Base-by-base conservation (phyloP, 352 stramenopile genomes). In the Phytopythium boreale region DNA sequence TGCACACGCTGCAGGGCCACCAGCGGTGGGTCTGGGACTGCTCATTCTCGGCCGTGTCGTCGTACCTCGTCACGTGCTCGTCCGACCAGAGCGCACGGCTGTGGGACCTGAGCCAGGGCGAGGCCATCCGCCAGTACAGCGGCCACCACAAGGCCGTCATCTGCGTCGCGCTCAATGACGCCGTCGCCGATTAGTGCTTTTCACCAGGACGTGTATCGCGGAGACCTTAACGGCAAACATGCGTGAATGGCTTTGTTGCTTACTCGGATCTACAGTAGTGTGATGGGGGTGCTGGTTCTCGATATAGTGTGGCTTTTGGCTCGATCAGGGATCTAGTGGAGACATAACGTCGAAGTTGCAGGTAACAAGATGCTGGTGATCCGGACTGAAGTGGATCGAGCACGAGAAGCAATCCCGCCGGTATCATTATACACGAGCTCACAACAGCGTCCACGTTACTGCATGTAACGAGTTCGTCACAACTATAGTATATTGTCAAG, bases 1-100 rank as follows among this genome's bases (percentile, higher is more conserved):
- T 93, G 55, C 82, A 94, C 67, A 95, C 87, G 58, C 71, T 95
- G 44, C 82, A 93, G 62, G 82, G 89, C 24, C 94, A 98, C 70
- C 88, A 96, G 63, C 93, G 96, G 62, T 99, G 97, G 97, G 97
- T 99, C 14, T 99, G 97, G 96, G 97, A 99, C 79, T 97, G 93
- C 57, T 93, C 92, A 7, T 99, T 99, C 84, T 98, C 90, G 51
- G 97, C 97, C 12, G 97, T 99, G 63, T 98, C 92, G 22, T 97
- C 87, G 50, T 99, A 99, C 74, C 79, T 99, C 43, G 96, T 99
- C 22, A 99, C 97, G 3, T 89, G 83, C 17, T 98, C 95, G 46
- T 99, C 94, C 27, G 97, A 99, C 75, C 83, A 98, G 49, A 98
- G 83, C 36, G 96, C 97, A 26, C 80, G 96, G n/a, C 81, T 99